phyloP scores from a whole-genome alignment of 306 rosid genomes.

The Fagus sylvatica region DNA sequence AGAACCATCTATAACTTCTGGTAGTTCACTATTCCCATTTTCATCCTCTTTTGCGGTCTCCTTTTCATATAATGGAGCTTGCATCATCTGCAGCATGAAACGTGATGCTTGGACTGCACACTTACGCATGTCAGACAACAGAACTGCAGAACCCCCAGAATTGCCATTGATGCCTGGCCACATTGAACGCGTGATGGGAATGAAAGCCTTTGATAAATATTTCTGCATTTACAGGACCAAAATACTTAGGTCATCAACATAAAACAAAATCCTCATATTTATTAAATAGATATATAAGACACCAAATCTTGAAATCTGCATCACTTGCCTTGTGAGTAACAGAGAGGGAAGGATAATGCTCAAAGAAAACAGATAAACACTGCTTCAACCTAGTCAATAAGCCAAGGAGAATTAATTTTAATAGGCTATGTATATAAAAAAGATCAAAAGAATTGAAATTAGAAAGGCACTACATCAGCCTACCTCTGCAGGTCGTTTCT shows the following conservation, averaged over 20 bases:
- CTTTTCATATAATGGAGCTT: slow-evolving; percentile 60
- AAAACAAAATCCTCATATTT: neutral
- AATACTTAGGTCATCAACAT: slow-evolving; percentile 8
- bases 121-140: slow-evolving; percentile 81
- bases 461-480: neutral
- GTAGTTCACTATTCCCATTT: slow-evolving; percentile 38
- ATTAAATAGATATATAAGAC: neutral
- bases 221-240: slow-evolving; percentile 52
- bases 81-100: slow-evolving; percentile 95
- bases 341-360: slow-evolving; percentile 84
- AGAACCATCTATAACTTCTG: slow-evolving; percentile 45
- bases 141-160: slow-evolving; percentile 51
- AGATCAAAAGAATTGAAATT: neutral
- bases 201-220: slow-evolving; percentile 74
- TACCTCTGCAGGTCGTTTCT: slow-evolving; percentile 68
- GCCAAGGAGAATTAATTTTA: slow-evolving; percentile 9
- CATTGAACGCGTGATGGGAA: slow-evolving; percentile 82
- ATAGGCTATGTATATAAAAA: slow-evolving; percentile 5
- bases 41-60: slow-evolving; percentile 51
- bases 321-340: slow-evolving; percentile 72
- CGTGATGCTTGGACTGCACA: slow-evolving; percentile 93
- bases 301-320: slow-evolving; percentile 14
- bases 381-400: slow-evolving; percentile 72
- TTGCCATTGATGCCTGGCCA: slow-evolving; percentile 91
- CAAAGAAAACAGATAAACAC: slow-evolving; percentile 89